Conservation (phyloP, 306 rosid species). For the Ziziphus jujuba region DNA sequence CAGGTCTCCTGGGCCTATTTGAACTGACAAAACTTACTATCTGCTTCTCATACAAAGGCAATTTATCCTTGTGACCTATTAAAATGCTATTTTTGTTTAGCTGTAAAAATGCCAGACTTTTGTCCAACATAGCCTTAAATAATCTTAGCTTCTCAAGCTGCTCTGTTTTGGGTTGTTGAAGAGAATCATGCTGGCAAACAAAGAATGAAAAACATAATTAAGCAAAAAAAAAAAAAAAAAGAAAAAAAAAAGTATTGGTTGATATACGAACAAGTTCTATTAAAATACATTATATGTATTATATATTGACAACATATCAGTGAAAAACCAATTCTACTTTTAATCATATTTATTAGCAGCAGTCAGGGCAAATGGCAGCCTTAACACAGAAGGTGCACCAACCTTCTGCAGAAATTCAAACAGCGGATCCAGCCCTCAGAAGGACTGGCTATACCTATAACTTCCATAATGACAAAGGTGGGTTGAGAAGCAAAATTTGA, state of each 20-base stretch:
- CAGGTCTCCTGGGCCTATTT: constrained; percentile 58
- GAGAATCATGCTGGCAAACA: constrained; percentile 55
- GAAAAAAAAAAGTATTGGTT: no score
- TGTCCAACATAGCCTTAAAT: constrained; percentile 59
- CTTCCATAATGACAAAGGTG: constrained; percentile 9
- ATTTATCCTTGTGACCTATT: constrained; percentile 45
- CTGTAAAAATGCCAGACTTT: constrained; percentile 43
- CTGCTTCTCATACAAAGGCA: constrained; percentile 57
- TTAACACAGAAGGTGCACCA: no score
- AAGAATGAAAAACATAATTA: constrained; percentile 9
- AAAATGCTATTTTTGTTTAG: constrained; percentile 40
- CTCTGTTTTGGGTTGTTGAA: constrained; percentile 57
- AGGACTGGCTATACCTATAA: constrained; percentile 10
- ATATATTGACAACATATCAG: no score
- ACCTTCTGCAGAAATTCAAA: background rate
- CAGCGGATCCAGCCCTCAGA: constrained; percentile 4
- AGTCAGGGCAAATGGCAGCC: no score
- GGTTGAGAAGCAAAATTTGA: constrained; percentile 6
- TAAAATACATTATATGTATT: no score
- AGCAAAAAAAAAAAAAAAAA: background rate
- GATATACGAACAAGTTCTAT: no score
- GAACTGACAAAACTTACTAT: constrained; percentile 33
- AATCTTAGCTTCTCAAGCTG: constrained; percentile 52
- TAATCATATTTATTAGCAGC: no score
- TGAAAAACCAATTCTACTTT: no score